These are phyloP conservation scores for Claviceps sp. DNA, from an alignment of 2,329 filamentous ascomycete genomes.

Conservation along the genomic window DNA sequence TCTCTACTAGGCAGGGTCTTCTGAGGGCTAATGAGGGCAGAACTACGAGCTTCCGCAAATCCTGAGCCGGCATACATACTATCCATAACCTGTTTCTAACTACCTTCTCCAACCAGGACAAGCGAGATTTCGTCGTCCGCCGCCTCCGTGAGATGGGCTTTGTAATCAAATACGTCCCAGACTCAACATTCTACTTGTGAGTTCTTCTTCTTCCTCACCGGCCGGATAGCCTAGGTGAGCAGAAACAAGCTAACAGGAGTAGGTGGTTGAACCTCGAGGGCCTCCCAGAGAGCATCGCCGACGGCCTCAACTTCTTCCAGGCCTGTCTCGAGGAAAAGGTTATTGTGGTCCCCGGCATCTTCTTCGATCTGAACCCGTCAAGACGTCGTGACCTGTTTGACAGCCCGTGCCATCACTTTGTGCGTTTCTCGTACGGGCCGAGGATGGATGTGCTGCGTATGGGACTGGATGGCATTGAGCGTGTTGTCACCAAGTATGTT, in stretches of 20 bases:
- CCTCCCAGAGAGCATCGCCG: conserved; percentile 69
- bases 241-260: neutral
- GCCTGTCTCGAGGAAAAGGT: conserved; percentile 88
- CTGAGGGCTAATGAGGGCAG: no score
- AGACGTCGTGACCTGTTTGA: conserved; percentile 86
- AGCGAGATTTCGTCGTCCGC: conserved; percentile 80
- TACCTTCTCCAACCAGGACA: conserved; percentile 36
- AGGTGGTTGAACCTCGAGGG: conserved; percentile 48
- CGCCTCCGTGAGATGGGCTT: conserved; percentile 80
- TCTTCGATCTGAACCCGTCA: conserved; percentile 91
- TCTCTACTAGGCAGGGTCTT: no score
- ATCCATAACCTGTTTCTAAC: neutral
- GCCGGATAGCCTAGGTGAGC: neutral
- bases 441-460: conserved; percentile 65
- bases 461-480: conserved; percentile 75
- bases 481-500: conserved; percentile 58
- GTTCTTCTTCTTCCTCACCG: conserved; percentile 6
- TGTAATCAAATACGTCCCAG: conserved; percentile 67
- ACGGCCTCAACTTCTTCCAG: conserved; percentile 94
- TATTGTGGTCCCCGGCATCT: conserved; percentile 93
- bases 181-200: conserved; percentile 90
- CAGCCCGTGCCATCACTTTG: conserved; percentile 85
- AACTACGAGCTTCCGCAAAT: no score
- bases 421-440: conserved; percentile 73
- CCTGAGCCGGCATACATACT: neutral